These are phyloP conservation scores for Ephemerocybe angulata DNA, from an alignment of 768 basidiomycete genomes.

Conservation along the genomic window DNA sequence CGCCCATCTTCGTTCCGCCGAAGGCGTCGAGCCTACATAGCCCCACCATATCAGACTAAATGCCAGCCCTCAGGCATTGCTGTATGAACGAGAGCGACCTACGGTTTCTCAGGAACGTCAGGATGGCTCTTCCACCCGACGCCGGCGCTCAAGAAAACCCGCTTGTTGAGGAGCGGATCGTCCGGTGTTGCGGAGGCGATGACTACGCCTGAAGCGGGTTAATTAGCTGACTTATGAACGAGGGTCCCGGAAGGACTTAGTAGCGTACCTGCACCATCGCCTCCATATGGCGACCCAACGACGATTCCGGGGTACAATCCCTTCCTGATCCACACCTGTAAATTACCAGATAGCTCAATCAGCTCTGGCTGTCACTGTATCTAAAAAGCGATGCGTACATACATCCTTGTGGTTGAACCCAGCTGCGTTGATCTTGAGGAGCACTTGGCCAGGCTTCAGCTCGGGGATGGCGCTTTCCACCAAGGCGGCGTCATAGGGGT, in stretches of 20 bases:
- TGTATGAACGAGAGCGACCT: constrained; percentile 13
- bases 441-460: constrained; percentile 53
- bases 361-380: too few species aligned
- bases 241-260: too few species aligned
- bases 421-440: constrained; percentile 65
- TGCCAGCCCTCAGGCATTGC: neutral
- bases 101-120: constrained; percentile 64
- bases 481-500: constrained; percentile 42
- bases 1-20: constrained; percentile 55
- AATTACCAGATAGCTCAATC: neutral
- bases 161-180: constrained; percentile 56
- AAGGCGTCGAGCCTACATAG: constrained; percentile 60
- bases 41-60: neutral
- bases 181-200: constrained; percentile 50
- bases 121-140: constrained; percentile 70
- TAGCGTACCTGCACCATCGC: constrained; percentile 74
- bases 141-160: constrained; percentile 71
- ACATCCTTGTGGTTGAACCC: constrained; percentile 81
- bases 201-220: constrained; percentile 48
- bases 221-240: neutral
- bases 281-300: constrained; percentile 59
- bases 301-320: constrained; percentile 64
- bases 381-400: constrained; percentile 3
- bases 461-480: constrained; percentile 46
- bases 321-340: constrained; percentile 74